A percentile compares a stretch with the other conserved stretches of the same genome.
Conservation (phyloP, 192 early-diverging fungal genomes). For the Coemansia sp. region DNA sequence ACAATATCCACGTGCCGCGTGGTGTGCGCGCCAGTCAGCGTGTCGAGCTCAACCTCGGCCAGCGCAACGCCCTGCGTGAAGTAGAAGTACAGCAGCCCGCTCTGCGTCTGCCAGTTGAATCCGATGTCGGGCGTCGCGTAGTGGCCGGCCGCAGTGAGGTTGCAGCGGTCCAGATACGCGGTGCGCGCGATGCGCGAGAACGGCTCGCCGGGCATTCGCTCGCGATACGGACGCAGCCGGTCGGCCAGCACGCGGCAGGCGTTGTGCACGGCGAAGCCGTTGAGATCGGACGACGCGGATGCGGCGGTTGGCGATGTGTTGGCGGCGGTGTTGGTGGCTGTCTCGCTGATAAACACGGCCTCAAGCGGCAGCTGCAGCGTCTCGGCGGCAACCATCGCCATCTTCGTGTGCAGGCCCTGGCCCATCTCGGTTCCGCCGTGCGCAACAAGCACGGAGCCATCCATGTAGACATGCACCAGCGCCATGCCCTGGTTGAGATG, state of each 20-base stretch:
- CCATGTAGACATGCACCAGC: constrained; percentile 81
- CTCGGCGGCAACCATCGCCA: constrained; percentile 83
- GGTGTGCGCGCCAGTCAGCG: constrained; percentile 78
- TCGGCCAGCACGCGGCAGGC: constrained; percentile 74
- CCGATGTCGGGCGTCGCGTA: constrained; percentile 80
- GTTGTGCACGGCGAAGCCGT: constrained; percentile 78
- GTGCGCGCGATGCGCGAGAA: constrained; percentile 58
- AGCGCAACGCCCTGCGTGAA: constrained; percentile 82
- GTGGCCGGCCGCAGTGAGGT: constrained; percentile 81
- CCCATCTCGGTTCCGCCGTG: constrained; percentile 94
- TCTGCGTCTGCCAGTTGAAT: constrained; percentile 70
- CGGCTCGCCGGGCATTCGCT: constrained; percentile 55
- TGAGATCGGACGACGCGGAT: constrained; percentile 76
- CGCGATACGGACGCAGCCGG: constrained; percentile 71
- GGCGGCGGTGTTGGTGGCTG: constrained; percentile 73
- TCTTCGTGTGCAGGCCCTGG: constrained; percentile 88
- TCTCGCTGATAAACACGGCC: constrained; percentile 69
- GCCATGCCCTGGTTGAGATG: constrained; percentile 83
- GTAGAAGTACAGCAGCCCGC: constrained; percentile 75
- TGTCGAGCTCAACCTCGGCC: constrained; percentile 84
- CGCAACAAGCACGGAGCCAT: constrained; percentile 78
- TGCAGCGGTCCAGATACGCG: constrained; percentile 79
- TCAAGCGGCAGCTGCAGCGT: constrained; percentile 70
- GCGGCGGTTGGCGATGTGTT: constrained; percentile 83
- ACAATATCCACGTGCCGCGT: constrained; percentile 71